Base-by-base conservation (phyloP, 208 protist species). In the Leishmania tropica region DNA sequence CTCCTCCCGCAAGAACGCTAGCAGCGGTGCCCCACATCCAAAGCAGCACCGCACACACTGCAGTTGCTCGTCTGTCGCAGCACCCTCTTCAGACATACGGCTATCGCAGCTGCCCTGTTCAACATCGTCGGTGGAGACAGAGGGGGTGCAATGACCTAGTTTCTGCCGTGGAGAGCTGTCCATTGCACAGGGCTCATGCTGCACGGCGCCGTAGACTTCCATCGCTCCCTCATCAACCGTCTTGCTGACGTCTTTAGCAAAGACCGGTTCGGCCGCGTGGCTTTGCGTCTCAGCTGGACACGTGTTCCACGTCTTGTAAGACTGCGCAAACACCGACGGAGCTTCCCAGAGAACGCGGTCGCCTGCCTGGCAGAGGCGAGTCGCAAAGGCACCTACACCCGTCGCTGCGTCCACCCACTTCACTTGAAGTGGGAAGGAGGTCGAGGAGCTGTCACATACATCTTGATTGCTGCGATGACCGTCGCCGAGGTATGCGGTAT, bases 271-370 rank as follows among this genome's bases (percentile, higher is more conserved):
- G 35, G 7, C 10, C n/a, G 73, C 51, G 35, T 47, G 15, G 35
- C 73, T 35, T 51, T 24, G 13, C 53, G 42, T 42, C 45, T 17
- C 40, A 79, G 76, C 76, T 28, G 58, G 76, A 24, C 19, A 56
- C 17, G 75, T 84, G 62, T 79, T 75, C 74, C 75, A 84, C 31
- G 80, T 88, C 42, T 31, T 67, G 64, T 88, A 84, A 1, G 87
- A 87, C 79, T 87, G 87, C 31, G 87, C 70, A 75, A 89, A 90
- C 13, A 88, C 89, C 68, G 84, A 48, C 11, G 89, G 85, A 11
- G 35, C 1, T 40, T 93, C 89, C 53, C 84, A 60, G 40, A 93
- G 65, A 31, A 93, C 65, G 51, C 79, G 31, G 47, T 88, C 81
- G 48, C 87, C 87, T 7, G 83, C 53, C 4, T 76, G 35, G 56